phyloP scores from a whole-genome alignment of 140 eudicot species.

The Cichorium intybus region DNA sequence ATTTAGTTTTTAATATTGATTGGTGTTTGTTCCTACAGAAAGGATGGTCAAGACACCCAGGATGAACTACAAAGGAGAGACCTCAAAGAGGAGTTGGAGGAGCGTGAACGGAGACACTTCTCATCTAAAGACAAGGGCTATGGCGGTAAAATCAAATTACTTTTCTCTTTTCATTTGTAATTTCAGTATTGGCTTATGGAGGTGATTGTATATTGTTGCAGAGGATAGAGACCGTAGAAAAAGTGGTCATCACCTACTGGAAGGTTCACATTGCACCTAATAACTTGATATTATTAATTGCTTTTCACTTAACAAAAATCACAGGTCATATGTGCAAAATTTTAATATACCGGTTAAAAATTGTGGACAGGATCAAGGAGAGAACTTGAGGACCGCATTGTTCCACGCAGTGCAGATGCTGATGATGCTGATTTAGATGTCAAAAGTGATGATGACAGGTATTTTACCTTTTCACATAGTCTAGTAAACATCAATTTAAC shows the following conservation, averaged over 20 bases:
- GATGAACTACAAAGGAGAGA: constrained; percentile 93
- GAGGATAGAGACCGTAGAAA: constrained; percentile 92
- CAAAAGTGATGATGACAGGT: constrained; percentile 87
- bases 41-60: constrained; percentile 98
- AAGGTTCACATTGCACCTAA: constrained; percentile 48
- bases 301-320: neutral
- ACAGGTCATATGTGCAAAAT: neutral
- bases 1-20: neutral
- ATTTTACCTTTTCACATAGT: neutral
- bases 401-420: constrained; percentile 85
- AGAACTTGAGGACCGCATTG: constrained; percentile 79
- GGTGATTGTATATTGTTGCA: constrained; percentile 30
- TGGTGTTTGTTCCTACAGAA: constrained; percentile 41
- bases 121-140: constrained; percentile 68
- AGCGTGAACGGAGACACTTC: constrained; percentile 87
- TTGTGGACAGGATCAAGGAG: constrained; percentile 64
- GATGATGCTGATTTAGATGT: constrained; percentile 85
- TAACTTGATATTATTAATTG: neutral
- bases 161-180: neutral
- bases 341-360: neutral
- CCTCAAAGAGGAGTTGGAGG: constrained; percentile 85
- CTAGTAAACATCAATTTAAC: neutral
- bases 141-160: constrained; percentile 20
- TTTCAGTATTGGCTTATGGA: neutral
- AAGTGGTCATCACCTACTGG: constrained; percentile 76